Base-by-base conservation (phyloP, 2,329 filamentous ascomycete genomes). In the Arachnomyces sp. region DNA sequence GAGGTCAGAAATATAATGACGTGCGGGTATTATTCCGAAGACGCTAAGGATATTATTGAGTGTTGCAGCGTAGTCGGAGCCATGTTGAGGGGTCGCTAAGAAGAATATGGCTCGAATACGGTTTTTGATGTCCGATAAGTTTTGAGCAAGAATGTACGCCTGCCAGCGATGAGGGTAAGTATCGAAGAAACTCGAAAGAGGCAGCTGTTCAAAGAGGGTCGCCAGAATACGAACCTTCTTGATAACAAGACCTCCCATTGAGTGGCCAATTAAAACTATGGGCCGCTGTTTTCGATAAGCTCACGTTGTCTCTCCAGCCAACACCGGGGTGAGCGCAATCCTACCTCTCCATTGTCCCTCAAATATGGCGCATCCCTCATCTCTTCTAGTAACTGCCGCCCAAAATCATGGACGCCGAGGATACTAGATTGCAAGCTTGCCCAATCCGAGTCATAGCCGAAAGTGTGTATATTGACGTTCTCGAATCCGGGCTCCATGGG, bases 191-290 rank as follows among this genome's bases (percentile, higher is more conserved):
- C n/a, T n/a, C n/a, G n/a, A n/a, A n/a, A n/a, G n/a, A n/a, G n/a
- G n/a, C n/a, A 25, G 21, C 5, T 9, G 9, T 9, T 25, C 21
- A 25, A 25, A 25, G 21, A 25, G 21, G 21, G 5, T 25, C 21
- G 21, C 21, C 9, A 9, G 21, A 25, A 5, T 25, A 25, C 21
- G 5, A 25, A 50, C 51, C 46, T 56, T 48, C 25, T 61, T 61
- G 8, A 54, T 43, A 2, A 62, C 52, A 3, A 61, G 35, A n/a
- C 68, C 69, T 1, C 71, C 69, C 68, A 73, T 70, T 29, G 61
- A 67, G 44, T 73, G 69, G 2, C 53, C 66, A 9, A 72, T 55
- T 12, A 72, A 53, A 3, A 72, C 59, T 13, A 72, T 62, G 2
- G 56, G 57, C 7, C 55, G 34, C 48, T 52, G 21, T 25, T 9